These are phyloP conservation scores for Boletus fagicola DNA, from an alignment of 768 basidiomycete genomes.

Conservation along the genomic window DNA sequence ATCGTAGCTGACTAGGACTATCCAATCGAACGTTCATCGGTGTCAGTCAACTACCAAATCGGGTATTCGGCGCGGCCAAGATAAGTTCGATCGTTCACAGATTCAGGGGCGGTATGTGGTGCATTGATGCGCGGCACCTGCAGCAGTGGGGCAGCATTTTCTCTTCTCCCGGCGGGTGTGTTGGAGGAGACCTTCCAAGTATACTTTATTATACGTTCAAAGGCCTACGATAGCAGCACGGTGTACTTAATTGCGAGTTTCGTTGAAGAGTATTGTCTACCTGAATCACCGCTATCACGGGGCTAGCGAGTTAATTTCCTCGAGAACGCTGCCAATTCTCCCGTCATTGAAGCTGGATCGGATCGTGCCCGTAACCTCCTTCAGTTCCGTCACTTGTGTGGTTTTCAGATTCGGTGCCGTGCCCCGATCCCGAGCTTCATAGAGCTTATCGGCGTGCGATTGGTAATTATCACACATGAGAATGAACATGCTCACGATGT, in stretches of 20 bases:
- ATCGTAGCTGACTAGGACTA: background rate
- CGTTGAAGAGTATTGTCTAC: background rate
- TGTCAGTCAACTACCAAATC: too few relatives aligned
- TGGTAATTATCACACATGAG: background rate
- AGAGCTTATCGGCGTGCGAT: constrained; percentile 40
- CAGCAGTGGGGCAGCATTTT: background rate
- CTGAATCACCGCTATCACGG: constrained; percentile 2
- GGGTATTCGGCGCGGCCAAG: too few relatives aligned
- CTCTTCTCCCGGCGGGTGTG: background rate
- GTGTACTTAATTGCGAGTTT: background rate
- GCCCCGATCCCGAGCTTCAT: constrained; percentile 42
- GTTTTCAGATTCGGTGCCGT: constrained; percentile 33
- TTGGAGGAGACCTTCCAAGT: background rate
- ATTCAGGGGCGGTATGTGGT: too few relatives aligned
- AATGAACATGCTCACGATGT: constrained; percentile 48
- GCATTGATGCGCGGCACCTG: too few relatives aligned
- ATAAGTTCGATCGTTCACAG: too few relatives aligned
- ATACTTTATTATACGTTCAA: background rate
- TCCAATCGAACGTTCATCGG: background rate
- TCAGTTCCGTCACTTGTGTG: constrained; percentile 41
- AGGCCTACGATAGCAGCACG: background rate
- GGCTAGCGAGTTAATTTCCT: constrained; percentile 48
- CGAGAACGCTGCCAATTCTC: constrained; percentile 50
- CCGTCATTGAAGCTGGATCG: constrained; percentile 55
- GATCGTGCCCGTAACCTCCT: constrained; percentile 39